phyloP scores from a whole-genome alignment of 2,329 filamentous ascomycete genomes.

The Aspergillus sp. region DNA sequence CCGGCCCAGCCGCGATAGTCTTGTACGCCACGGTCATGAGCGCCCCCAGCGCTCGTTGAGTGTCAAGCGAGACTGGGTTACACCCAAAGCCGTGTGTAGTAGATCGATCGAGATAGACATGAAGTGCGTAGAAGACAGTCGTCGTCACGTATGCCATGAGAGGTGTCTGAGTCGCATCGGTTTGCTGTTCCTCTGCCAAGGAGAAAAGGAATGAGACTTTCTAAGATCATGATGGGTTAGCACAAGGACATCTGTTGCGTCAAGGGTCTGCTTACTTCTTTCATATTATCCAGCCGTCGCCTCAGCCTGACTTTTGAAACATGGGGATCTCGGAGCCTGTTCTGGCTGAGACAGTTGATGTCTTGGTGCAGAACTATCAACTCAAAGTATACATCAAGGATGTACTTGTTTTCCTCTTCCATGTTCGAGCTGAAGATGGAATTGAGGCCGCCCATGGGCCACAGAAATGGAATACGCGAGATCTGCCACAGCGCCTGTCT shows the following conservation, averaged over 20 bases:
- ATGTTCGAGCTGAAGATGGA: background rate
- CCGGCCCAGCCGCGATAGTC: constrained; percentile 2
- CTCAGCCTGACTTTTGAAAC: background rate
- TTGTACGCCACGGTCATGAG: constrained; percentile 6
- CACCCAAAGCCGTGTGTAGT: constrained; percentile 4
- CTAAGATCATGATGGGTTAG: background rate
- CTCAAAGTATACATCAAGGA: constrained; percentile 11
- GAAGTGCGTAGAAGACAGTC: constrained; percentile 9
- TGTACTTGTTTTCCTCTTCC: constrained; percentile 1
- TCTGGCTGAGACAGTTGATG: constrained; percentile 9
- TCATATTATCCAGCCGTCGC: constrained; percentile 1
- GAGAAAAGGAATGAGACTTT: background rate
- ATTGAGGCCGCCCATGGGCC: background rate
- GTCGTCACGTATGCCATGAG: constrained; percentile 11
- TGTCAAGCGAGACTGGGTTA: background rate
- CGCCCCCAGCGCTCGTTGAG: constrained; percentile 2
- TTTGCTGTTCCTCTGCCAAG: background rate
- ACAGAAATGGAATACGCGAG: constrained; percentile 7
- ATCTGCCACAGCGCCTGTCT: constrained; percentile 7
- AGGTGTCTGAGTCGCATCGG: background rate
- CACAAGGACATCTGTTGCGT: background rate
- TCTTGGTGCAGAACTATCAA: constrained; percentile 11
- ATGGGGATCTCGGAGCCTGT: too few species aligned
- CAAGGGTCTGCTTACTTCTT: background rate
- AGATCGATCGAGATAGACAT: constrained; percentile 9